phyloP scores from a whole-genome alignment of 1,139 yeast species.

The Lodderomyces metapsilosis region DNA sequence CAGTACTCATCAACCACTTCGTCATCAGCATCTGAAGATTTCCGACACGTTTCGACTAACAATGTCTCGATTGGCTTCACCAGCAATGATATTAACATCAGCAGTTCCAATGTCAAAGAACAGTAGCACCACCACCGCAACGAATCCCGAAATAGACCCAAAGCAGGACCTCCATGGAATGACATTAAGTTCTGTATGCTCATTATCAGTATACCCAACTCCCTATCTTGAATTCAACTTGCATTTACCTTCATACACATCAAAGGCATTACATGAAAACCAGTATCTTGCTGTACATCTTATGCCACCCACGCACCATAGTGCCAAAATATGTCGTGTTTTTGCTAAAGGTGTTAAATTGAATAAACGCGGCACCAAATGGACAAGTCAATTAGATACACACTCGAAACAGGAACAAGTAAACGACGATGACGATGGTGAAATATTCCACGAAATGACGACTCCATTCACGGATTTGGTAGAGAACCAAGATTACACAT shows the following conservation, averaged over 20 bases:
- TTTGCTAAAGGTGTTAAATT: conserved; percentile 60
- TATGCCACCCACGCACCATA: conserved; percentile 53
- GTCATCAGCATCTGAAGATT: neutral
- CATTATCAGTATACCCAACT: conserved; percentile 68
- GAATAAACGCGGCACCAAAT: conserved; percentile 13
- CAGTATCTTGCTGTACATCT: conserved; percentile 69
- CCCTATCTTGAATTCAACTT: conserved; percentile 80
- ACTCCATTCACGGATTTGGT: conserved; percentile 46
- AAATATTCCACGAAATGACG: conserved; percentile 45
- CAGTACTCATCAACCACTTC: neutral
- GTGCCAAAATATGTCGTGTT: conserved; percentile 54
- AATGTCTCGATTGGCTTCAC: conserved; percentile 42
- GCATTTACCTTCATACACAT: conserved; percentile 79
- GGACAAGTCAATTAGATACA: no score
- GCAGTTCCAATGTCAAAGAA: conserved; percentile 3
- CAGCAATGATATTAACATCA: conserved; percentile 42
- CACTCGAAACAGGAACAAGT: conserved; percentile 4
- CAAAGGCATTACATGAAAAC: conserved; percentile 56
- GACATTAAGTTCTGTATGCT: conserved; percentile 79
- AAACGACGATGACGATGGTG: conserved; percentile 29
- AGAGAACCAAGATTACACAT: conserved; percentile 9
- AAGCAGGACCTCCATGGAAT: conserved; percentile 51
- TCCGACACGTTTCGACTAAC: conserved; percentile 25
- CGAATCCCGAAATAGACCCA: neutral
- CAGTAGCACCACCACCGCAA: conserved; percentile 2